Evolutionary conservation across 768 basidiomycete genomes (phyloP), one percentile per base, ranked within the genome.

Genomic region (Bullera alba): DNA sequence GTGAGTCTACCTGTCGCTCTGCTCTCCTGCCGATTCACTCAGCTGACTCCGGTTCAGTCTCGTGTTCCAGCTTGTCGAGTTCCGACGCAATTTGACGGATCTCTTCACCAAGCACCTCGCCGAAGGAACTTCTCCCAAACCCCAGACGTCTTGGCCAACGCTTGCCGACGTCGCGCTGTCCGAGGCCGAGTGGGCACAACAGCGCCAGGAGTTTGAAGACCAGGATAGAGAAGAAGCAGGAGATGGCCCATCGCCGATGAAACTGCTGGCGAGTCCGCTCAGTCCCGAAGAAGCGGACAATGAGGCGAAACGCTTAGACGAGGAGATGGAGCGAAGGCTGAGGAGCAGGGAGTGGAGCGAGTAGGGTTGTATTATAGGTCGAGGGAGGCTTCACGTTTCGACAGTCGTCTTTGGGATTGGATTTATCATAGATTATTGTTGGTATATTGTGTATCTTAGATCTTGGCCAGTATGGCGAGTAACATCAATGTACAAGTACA

Each of bases 11-110:
- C 8, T 6, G 43, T 34, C 30, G 26, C 29, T 42, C 3, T 6
- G 26, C 12, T 27, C n/a, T n/a, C n/a, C n/a, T n/a, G n/a, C n/a
- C n/a, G n/a, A n/a, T n/a, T n/a, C n/a, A n/a, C 42, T 36, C 22
- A 50, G 27, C n/a, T 17, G n/a, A n/a, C 51, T 17, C 12, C 48
- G 28, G 26, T 1, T 6, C 45, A 71, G 69, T 46, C 61, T 72
- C 21, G 65, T 72, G 5, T 72, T 67, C 51, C 68, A 68, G 44
- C 62, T 72, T 12, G 64, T 72, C 30, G 70, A 72, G 39, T 72
- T 62, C 46, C 63, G 59, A 30, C 56, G 68, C 5, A 59, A 57
- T 29, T 57, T 69, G 15, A 61, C 67, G 14, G 41, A 56, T 4
- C 56, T 64, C 38, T 38, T 67, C 25, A 45, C 62, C 12, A 22